These are phyloP conservation scores for Fusarium bulbicola DNA, from an alignment of 2,329 filamentous ascomycete genomes.

Conservation along the genomic window DNA sequence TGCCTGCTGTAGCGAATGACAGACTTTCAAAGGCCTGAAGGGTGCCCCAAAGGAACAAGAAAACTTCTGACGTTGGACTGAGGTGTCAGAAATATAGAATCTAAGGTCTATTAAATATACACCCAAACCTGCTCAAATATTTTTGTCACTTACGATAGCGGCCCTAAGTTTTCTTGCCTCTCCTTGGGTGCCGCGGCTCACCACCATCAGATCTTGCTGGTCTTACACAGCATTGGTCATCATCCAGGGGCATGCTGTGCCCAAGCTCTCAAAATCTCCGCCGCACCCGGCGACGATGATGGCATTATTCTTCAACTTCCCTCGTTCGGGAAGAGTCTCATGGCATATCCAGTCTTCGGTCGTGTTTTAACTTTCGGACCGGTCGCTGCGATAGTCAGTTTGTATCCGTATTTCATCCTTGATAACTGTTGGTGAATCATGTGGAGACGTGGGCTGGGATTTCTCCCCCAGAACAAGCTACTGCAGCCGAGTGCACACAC, in stretches of 20 bases:
- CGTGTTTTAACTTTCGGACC: not conserved
- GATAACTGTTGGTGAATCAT: not conserved
- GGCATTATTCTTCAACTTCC: slow-evolving; percentile 7
- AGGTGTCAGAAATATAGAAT: not conserved
- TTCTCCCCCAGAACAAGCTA: slow-evolving; percentile 20
- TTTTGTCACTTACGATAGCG: not conserved
- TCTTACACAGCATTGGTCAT: slow-evolving; percentile 20
- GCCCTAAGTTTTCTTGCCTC: not conserved
- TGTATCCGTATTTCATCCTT: not conserved
- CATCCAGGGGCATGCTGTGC: slow-evolving; percentile 31
- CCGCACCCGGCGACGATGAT: slow-evolving; percentile 27
- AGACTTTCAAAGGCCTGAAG: not conserved
- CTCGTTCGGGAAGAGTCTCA: not conserved
- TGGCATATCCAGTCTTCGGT: not conserved
- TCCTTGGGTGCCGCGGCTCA: slow-evolving; percentile 10
- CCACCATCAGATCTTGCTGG: slow-evolving; percentile 19
- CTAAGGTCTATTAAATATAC: not conserved
- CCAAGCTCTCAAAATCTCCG: slow-evolving; percentile 29
- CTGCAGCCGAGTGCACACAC: slow-evolving; percentile 2
- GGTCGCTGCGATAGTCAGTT: not conserved
- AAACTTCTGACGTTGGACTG: not conserved
- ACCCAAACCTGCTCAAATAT: fast-evolving
- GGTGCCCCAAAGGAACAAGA: not conserved
- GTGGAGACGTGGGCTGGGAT: not conserved
- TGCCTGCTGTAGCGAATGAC: slow-evolving; percentile 2